These are phyloP conservation scores for Trypethelium eluteriae DNA, from an alignment of 495 filamentous ascomycete species.

Conservation along the genomic window DNA sequence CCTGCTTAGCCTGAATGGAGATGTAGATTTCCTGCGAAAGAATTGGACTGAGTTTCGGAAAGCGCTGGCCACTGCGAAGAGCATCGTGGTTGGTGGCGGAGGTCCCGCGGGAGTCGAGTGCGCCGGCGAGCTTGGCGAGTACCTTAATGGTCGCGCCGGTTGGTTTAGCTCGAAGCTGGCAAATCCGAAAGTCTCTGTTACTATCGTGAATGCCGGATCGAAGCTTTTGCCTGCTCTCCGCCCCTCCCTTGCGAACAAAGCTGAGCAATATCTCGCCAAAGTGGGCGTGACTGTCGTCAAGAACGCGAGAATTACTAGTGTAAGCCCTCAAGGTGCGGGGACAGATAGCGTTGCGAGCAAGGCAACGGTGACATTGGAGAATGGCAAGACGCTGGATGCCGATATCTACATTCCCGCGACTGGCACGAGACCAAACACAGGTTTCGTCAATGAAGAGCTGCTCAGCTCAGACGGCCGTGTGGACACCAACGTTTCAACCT, in stretches of 20 bases:
- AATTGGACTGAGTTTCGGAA: background rate
- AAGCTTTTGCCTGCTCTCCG: conserved; percentile 44
- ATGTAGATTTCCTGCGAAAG: conserved; percentile 16
- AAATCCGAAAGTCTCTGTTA: conserved; percentile 40
- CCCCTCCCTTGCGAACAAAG: conserved; percentile 33
- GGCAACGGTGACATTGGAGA: conserved; percentile 27
- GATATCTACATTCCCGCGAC: conserved; percentile 47
- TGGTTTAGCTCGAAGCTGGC: conserved; percentile 19
- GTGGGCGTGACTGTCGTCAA: conserved; percentile 43
- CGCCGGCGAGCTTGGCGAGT: conserved; percentile 44
- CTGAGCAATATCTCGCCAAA: conserved; percentile 38
- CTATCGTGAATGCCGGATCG: conserved; percentile 34
- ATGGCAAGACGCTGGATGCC: conserved; percentile 36
- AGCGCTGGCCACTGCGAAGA: conserved; percentile 32
- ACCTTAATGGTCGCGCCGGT: conserved; percentile 27
- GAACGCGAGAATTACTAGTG: conserved; percentile 27
- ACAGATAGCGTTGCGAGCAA: conserved; percentile 12
- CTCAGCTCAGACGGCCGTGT: conserved; percentile 37
- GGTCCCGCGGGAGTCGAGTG: conserved; percentile 59
- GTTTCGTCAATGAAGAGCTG: conserved; percentile 35
- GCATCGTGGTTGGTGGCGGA: conserved; percentile 49
- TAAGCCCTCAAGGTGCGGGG: conserved; percentile 17
- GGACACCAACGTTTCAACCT: conserved; percentile 36
- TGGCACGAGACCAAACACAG: conserved; percentile 42
- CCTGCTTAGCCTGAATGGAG: conserved; percentile 28